Percentiles rank a stretch among this genome's conserved stretches.
These are phyloP conservation scores for Naganishia friedmannii DNA, from an alignment of 768 basidiomycete species.

Conservation along the genomic window DNA sequence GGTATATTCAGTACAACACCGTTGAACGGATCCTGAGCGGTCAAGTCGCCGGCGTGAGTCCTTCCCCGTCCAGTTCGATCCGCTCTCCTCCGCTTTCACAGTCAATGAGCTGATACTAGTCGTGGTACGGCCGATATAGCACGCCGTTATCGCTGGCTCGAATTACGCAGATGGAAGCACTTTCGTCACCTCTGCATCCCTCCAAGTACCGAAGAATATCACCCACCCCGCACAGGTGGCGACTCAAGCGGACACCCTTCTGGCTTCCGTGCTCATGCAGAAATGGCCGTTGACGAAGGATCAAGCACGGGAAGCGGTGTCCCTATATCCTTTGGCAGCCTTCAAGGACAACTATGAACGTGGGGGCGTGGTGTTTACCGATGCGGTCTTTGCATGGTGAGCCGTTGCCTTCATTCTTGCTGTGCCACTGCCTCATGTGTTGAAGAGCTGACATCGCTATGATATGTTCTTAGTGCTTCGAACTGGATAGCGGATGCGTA, in stretches of 20 bases:
- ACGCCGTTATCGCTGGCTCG: slow-evolving; percentile 17
- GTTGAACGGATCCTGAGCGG: slow-evolving; percentile 12
- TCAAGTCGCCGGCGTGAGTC: slow-evolving; percentile 12
- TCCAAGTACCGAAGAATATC: slow-evolving; percentile 10
- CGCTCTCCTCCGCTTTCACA: no score
- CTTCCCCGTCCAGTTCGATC: no score
- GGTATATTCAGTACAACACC: slow-evolving; percentile 22
- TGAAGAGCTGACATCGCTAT: not conserved
- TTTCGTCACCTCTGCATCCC: slow-evolving; percentile 14
- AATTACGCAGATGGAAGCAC: slow-evolving; percentile 26
- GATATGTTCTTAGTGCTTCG: not conserved
- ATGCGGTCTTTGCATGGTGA: slow-evolving; percentile 25
- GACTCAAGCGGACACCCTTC: not conserved
- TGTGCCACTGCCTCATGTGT: no score
- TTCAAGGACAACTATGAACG: slow-evolving; percentile 26
- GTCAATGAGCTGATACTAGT: not conserved
- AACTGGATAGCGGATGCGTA: slow-evolving; percentile 19
- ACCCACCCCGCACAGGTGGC: not conserved
- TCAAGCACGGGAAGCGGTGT: slow-evolving; percentile 5
- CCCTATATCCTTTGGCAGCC: slow-evolving; percentile 14
- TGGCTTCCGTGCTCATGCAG: not conserved
- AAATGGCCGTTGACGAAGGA: slow-evolving; percentile 20
- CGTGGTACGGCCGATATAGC: no score
- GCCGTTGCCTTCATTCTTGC: not conserved
- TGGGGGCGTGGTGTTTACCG: slow-evolving; percentile 18